A percentile compares a stretch with the other conserved stretches of the same genome.
Evolutionary conservation across 768 basidiomycete species (phyloP).

Genomic region (Postia placenta): DNA sequence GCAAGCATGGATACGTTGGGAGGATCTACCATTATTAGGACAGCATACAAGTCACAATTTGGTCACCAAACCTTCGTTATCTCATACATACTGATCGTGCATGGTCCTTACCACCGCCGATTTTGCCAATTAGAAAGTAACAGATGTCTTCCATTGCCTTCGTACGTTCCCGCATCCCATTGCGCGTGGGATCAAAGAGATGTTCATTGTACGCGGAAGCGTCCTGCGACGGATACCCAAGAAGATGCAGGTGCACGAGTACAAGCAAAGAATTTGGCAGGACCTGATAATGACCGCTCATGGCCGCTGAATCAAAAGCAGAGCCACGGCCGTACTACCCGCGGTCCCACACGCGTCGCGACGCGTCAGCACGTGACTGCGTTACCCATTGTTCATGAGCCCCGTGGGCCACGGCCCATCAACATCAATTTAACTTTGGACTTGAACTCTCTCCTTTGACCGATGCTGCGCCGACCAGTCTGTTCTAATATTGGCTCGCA

Average conservation of each 20-base stretch:
- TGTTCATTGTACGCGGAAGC: conserved; percentile 44
- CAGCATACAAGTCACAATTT: not conserved
- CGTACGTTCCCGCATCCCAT: conserved; percentile 44
- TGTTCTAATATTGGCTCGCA: too few species aligned
- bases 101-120: conserved; percentile 32
- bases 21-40: conserved; percentile 29
- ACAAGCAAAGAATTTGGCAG: conserved; percentile 41
- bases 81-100: conserved; percentile 21
- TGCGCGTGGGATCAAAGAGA: conserved; percentile 37
- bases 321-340: not conserved
- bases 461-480: too few species aligned
- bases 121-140: conserved; percentile 41
- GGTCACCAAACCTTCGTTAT: not conserved
- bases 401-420: too few species aligned
- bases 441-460: too few species aligned
- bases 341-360: not conserved
- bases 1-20: conserved; percentile 44
- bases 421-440: too few species aligned
- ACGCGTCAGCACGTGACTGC: conserved; percentile 3
- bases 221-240: conserved; percentile 43
- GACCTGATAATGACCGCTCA: not conserved
- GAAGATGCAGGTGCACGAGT: conserved; percentile 46
- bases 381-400: too few species aligned
- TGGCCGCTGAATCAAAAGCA: not conserved
- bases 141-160: conserved; percentile 47